Evolutionary conservation across 2,329 filamentous ascomycete genomes (phyloP), one percentile per base, ranked within the genome.

Genomic region (Pseudocercospora ulei): DNA sequence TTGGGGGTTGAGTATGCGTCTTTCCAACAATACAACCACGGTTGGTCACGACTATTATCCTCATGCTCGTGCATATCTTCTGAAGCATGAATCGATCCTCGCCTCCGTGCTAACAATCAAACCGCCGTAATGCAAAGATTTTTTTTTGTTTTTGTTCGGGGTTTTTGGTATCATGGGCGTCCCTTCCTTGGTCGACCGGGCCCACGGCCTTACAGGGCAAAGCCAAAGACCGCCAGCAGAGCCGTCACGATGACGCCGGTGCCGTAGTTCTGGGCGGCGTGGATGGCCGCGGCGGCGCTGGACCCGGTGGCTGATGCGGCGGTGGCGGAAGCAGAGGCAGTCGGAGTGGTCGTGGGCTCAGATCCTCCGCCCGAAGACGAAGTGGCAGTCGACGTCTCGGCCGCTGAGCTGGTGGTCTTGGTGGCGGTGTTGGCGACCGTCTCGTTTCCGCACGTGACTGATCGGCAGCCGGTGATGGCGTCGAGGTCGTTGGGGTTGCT

Each of bases 211-310:
- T 72, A 80, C 58, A 79, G 59, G 46, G 73, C 63, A 46, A 77
- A 57, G 47, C 72, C 73, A 53, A 78, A 72, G 38, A 72, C 60
- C 35, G 70, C 67, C 41, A 74, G 61, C 46, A 77, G 59, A 53
- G 69, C 69, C 43, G 68, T 68, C 33, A 67, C 69, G 39, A 59
- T 31, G 41, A 56, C 43, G 38, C 66, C 65, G 38, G 70, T 70
- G 35, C 71, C 69, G 55, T 71, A 71, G 47, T 69, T 64, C 53
- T 66, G 64, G 34, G 60, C 63, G 49, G 66, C 51, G 49, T 57
- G 59, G 47, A 70, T 43, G 41, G 64, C 62, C 17, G 58, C 59
- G 31, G 71, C 72, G 44, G 66, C 70, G 46, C 62, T 59, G 25
- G 51, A 54, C 11, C 57, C 54, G 13, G 58, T 48, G 17, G 56